phyloP scores from a whole-genome alignment of 2,329 filamentous ascomycete genomes.

The Fusarium haematococcum region DNA sequence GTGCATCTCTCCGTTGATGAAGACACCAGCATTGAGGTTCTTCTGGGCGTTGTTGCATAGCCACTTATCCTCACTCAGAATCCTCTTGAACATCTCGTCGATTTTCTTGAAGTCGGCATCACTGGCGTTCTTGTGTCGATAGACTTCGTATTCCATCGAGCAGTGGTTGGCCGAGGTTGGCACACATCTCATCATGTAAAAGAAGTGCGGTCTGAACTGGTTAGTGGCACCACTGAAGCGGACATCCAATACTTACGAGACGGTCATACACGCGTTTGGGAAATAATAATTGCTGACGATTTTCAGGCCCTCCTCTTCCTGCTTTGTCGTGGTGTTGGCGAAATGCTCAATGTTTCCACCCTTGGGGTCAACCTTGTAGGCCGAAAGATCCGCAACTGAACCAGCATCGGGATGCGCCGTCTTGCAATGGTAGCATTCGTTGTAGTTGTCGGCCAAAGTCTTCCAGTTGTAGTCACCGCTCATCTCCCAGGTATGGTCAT shows the following conservation, averaged over 20 bases:
- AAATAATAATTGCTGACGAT: constrained; percentile 36
- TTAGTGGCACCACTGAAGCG: not conserved
- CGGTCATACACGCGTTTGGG: constrained; percentile 30
- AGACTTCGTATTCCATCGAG: constrained; percentile 21
- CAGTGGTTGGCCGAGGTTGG: not conserved
- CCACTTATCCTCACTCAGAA: constrained; percentile 4
- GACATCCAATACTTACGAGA: constrained; percentile 16
- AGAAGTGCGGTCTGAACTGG: not conserved
- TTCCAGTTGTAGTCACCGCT: constrained; percentile 69
- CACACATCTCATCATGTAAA: constrained; percentile 18
- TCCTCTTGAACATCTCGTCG: constrained; percentile 13
- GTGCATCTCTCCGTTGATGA: constrained; percentile 19
- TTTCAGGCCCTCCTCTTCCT: constrained; percentile 11
- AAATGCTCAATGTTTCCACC: constrained; percentile 33
- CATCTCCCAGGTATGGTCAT: constrained; percentile 67
- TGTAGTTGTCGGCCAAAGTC: constrained; percentile 55
- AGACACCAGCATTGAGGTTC: constrained; percentile 14
- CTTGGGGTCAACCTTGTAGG: constrained; percentile 16
- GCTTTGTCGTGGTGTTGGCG: constrained; percentile 8
- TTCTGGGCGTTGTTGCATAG: constrained; percentile 2
- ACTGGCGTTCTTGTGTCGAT: not conserved
- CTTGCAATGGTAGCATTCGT: constrained; percentile 32
- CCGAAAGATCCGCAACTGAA: not conserved
- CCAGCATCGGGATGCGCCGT: constrained; percentile 15
- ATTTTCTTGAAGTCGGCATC: constrained; percentile 2